These are phyloP conservation scores for Sclerotinia nivalis DNA, from an alignment of 2,329 filamentous ascomycete genomes.

Conservation along the genomic window DNA sequence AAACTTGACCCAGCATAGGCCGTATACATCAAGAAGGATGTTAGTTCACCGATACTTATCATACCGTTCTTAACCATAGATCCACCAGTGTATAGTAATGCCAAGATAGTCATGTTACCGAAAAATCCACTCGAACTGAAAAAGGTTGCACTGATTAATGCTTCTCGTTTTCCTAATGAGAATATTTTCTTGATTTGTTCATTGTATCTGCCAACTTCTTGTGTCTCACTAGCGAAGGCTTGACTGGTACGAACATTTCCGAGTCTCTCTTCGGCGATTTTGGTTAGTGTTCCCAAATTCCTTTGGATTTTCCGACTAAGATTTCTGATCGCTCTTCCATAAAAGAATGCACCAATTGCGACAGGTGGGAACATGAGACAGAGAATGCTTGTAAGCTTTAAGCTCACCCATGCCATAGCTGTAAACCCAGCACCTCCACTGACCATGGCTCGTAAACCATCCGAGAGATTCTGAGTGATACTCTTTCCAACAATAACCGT, in stretches of 20 bases:
- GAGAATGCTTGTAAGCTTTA: slow-evolving; percentile 85
- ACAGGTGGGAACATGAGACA: slow-evolving; percentile 88
- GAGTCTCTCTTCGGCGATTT: slow-evolving; percentile 96
- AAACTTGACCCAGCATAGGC: slow-evolving; percentile 83
- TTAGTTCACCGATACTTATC: slow-evolving; percentile 88
- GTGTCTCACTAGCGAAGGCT: slow-evolving; percentile 89
- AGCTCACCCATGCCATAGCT: slow-evolving; percentile 94
- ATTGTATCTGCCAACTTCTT: slow-evolving; percentile 90
- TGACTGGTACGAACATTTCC: slow-evolving; percentile 97
- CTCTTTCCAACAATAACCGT: slow-evolving; percentile 98
- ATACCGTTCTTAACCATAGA: slow-evolving; percentile 83
- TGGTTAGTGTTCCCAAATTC: slow-evolving; percentile 88
- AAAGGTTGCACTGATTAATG: slow-evolving; percentile 86
- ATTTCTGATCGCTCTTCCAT: slow-evolving; percentile 84
- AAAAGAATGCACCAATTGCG: slow-evolving; percentile 86
- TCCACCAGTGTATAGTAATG: slow-evolving; percentile 85
- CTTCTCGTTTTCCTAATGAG: slow-evolving; percentile 80
- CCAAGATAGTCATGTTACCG: slow-evolving; percentile 94
- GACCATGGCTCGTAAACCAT: slow-evolving; percentile 87
- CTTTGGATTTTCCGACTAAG: slow-evolving; percentile 91
- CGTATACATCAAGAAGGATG: slow-evolving; percentile 98
- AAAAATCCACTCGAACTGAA: slow-evolving; percentile 85
- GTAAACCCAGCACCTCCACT: slow-evolving; percentile 86
- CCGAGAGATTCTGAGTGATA: slow-evolving; percentile 95
- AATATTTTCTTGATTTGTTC: slow-evolving; percentile 91